Base-by-base conservation (phyloP, 306 rosid species). In the Hylodesmum podocarpum region DNA sequence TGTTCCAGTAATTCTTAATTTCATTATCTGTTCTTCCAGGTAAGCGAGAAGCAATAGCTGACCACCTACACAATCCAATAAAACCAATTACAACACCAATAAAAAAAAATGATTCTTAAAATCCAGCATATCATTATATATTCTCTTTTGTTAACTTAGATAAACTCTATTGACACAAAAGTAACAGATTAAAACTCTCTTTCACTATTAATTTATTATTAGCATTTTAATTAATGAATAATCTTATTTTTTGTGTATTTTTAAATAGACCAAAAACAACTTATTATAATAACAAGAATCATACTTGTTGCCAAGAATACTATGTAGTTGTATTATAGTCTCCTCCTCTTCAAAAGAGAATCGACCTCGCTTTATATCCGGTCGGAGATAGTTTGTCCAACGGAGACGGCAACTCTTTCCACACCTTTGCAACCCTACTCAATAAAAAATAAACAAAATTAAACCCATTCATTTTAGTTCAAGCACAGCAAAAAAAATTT, bases 1-100 rank as follows among this genome's bases (percentile, higher is more conserved):
- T 94, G 83, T 91, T 94, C 98, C 98, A 94, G 29, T 91, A 94
- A 46, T 94, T 94, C 61, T 94, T 93, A 34, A 93, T 93, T 81
- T 93, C 98, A 24, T 93, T 93, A 82, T 93, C 98, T 0, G 98
- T 94, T 70, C 98, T 91, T 66, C 97, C 98, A 0, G 98, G 98
- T 22, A 94, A 78, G 0, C 91, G 88, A 66, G 91, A 83, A 1
- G 98, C 98, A 80, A 94, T 94, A 0, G 96, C 85, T 8, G 98
- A 94, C 98, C 98, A 94, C 73, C 98, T 94, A 51, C 39, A 71
- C 12, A 66, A 12, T 18, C 22, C n/a, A 6, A 64, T 19, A 36
- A 69, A n/a, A 15, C 39, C 62, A 31, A 3, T 66, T 33, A 66
- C 4, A 14, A n/a, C n/a, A n/a, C n/a, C n/a, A n/a, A n/a, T n/a